Conservation (phyloP, 345 rosid genomes). For the Eucalyptus polyanthemos region DNA sequence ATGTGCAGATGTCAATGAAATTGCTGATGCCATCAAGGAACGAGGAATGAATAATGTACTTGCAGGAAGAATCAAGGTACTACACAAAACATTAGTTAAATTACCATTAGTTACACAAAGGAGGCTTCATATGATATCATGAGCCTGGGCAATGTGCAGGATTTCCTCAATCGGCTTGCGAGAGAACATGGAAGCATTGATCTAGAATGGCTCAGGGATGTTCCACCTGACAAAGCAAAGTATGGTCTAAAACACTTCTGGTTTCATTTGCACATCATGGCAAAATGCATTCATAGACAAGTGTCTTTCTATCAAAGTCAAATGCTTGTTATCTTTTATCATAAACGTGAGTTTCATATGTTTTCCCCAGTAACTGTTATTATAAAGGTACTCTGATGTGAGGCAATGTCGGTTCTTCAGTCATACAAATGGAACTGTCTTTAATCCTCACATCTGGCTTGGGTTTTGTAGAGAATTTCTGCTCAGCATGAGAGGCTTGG, state of each 20-base stretch:
- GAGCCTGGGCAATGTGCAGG: conserved; percentile 38
- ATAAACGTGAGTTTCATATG: background rate
- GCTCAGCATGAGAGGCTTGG: conserved; percentile 74
- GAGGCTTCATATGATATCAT: background rate
- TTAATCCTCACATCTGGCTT: background rate
- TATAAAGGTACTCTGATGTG: background rate
- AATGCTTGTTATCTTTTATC: background rate
- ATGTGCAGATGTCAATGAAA: conserved; percentile 37
- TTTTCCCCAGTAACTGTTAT: background rate
- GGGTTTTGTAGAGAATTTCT: conserved; percentile 60
- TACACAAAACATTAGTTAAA: background rate
- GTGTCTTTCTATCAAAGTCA: background rate
- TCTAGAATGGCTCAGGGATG: conserved; percentile 94
- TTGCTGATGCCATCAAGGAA: conserved; percentile 67
- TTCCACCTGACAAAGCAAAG: conserved; percentile 94
- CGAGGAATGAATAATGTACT: conserved; percentile 92
- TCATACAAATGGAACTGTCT: background rate
- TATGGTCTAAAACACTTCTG: conserved; percentile 17
- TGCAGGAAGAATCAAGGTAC: conserved; percentile 85
- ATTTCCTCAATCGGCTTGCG: conserved; percentile 60
- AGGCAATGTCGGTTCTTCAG: background rate
- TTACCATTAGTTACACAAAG: background rate
- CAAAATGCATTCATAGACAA: background rate
- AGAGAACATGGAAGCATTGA: conserved; percentile 68
- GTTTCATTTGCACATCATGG: background rate